A percentile compares a stretch with the other conserved stretches of the same genome.
These are phyloP conservation scores for Chrysoporthe deuterocubensis DNA, from an alignment of 2,329 filamentous ascomycete genomes.

Conservation along the genomic window DNA sequence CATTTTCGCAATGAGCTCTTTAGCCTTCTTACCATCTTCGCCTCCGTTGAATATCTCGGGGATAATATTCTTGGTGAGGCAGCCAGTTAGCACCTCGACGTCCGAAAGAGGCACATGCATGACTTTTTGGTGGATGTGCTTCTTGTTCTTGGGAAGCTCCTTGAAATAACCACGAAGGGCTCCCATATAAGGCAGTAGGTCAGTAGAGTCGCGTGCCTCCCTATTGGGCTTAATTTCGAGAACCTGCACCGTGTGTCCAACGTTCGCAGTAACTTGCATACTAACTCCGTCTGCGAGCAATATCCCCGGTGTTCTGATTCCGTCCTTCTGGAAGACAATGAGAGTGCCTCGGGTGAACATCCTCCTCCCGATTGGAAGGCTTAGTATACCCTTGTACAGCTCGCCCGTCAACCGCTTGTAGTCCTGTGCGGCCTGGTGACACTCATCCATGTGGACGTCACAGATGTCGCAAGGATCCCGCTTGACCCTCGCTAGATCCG, in stretches of 20 bases:
- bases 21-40: slow-evolving; percentile 57
- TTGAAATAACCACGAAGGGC: slow-evolving; percentile 70
- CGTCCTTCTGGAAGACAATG: slow-evolving; percentile 84
- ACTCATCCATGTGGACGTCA: slow-evolving; percentile 77
- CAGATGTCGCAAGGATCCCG: slow-evolving; percentile 82
- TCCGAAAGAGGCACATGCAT: slow-evolving; percentile 74
- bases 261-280: slow-evolving; percentile 54
- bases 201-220: slow-evolving; percentile 75
- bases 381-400: slow-evolving; percentile 74
- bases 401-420: slow-evolving; percentile 81
- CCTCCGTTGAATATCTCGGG: slow-evolving; percentile 62
- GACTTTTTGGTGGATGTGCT: slow-evolving; percentile 70
- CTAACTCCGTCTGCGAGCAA: slow-evolving; percentile 76
- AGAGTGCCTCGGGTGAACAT: slow-evolving; percentile 78
- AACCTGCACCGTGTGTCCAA: slow-evolving; percentile 73
- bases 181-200: slow-evolving; percentile 82
- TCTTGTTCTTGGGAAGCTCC: slow-evolving; percentile 66
- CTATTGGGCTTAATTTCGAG: slow-evolving; percentile 75
- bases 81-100: slow-evolving; percentile 82
- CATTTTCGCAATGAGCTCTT: slow-evolving; percentile 69
- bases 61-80: slow-evolving; percentile 61
- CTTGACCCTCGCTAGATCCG: slow-evolving; percentile 87
- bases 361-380: slow-evolving; percentile 80
- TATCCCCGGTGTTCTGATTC: slow-evolving; percentile 80
- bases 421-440: slow-evolving; percentile 80